These are phyloP conservation scores for Abrus precatorius DNA, from an alignment of 306 rosid species.

Conservation along the genomic window DNA sequence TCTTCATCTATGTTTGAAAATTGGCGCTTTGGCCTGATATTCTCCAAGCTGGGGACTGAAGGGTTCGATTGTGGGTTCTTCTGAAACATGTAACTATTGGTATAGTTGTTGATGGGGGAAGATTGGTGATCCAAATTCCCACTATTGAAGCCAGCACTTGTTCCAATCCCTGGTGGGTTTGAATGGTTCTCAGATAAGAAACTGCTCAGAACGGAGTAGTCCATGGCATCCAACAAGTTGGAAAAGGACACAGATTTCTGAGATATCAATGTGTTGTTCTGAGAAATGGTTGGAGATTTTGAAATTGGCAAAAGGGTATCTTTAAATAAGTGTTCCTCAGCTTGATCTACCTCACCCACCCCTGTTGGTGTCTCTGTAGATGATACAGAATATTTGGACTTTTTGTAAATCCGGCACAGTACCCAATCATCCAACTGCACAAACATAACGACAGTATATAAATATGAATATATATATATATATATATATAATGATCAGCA, in stretches of 20 bases:
- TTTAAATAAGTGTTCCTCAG: conserved; percentile 47
- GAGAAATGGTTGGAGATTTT: not conserved
- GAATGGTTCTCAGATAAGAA: conserved; percentile 60
- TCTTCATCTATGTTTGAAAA: conserved; percentile 52
- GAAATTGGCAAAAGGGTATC: conserved; percentile 46
- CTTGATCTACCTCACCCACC: conserved; percentile 44
- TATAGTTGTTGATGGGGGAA: conserved; percentile 18
- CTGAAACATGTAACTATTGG: conserved; percentile 42
- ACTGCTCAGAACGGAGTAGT: conserved; percentile 62
- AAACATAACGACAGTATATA: not conserved
- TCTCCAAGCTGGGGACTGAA: conserved; percentile 42
- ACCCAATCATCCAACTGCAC: conserved; percentile 74
- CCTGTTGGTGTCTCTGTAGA: conserved; percentile 45
- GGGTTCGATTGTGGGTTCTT: conserved; percentile 49
- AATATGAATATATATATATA: not conserved
- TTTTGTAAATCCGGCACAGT: conserved; percentile 68
- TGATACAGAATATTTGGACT: conserved; percentile 51
- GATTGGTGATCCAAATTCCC: conserved; percentile 47
- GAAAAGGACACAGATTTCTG: conserved; percentile 71
- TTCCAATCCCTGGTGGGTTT: conserved; percentile 47
- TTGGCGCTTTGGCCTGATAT: conserved; percentile 57
- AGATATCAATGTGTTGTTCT: conserved; percentile 48
- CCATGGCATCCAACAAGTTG: conserved; percentile 66
- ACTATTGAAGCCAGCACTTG: conserved; percentile 41
- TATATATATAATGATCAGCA: not conserved